Percentiles rank a stretch among this genome's conserved stretches.
These are phyloP conservation scores for Solanum sitiens DNA, from an alignment of 257 asterid genomes.

Conservation along the genomic window DNA sequence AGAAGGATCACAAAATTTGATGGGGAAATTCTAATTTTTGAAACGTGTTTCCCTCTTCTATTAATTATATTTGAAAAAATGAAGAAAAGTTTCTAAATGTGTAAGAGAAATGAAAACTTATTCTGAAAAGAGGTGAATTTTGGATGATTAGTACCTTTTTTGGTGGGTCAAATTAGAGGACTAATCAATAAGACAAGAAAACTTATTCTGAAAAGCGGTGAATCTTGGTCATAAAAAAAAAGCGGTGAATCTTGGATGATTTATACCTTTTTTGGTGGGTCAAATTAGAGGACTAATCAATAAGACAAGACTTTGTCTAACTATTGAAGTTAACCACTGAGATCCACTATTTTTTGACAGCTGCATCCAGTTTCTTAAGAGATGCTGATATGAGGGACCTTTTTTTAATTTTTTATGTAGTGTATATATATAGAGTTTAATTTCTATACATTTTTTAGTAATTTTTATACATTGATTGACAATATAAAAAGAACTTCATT, in stretches of 20 bases:
- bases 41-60: not conserved
- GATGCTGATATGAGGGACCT: not conserved
- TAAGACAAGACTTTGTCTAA: not conserved
- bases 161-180: not conserved
- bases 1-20: not conserved
- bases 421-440: not conserved
- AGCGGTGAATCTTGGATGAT: not conserved
- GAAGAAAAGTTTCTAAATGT: not conserved
- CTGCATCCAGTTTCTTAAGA: not conserved
- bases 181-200: not conserved
- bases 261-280: not conserved
- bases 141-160: not conserved
- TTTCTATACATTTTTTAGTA: not conserved
- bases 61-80: not conserved
- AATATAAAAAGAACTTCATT: not conserved
- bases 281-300: not conserved
- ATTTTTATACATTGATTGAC: not conserved
- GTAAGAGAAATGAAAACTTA: not conserved
- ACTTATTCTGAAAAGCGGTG: not conserved
- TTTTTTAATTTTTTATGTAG: not conserved
- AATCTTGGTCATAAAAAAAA: too few relatives aligned
- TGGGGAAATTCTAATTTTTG: not conserved
- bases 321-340: not conserved
- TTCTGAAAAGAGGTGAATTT: not conserved
- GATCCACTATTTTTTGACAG: not conserved